Base-by-base conservation (phyloP, 257 asterid genomes). In the Ophiorrhiza pumila region DNA sequence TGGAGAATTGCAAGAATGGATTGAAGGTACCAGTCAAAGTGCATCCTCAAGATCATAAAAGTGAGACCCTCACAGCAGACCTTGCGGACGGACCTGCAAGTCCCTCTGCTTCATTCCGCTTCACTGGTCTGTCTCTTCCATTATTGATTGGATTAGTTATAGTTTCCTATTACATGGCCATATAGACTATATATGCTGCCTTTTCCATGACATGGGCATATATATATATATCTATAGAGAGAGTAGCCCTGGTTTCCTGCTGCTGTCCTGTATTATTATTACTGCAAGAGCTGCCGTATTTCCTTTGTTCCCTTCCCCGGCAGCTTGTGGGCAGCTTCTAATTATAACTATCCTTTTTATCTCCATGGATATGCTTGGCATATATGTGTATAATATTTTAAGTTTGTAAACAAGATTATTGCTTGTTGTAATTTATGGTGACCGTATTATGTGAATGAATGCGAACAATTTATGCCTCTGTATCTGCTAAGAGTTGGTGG, bases 11-110 rank as follows among this genome's bases (percentile, higher is more conserved):
- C 87, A 79, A 76, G 4, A 83, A 82, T 32, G 98, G 98, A 13
- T 79, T 88, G 47, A 92, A 85, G 84, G 73, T 92, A 7, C 91
- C 87, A 1, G 85, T 92, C 1, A 41, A 76, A 7, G 87, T 92
- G 25, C 72, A 73, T 34, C 83, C 90, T 20, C 20, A 4, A 46
- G 23, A 25, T 42, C 18, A 0, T 25, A 31, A 23, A 8, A 69
- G 22, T 4, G 64, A 59, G 42, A 72, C 42, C 18, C 65, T 42
- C 1, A 34, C 76, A 7, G 4, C 66, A 23, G 39, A 0, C 32
- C 65, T 46, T 6, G 59, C 70, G 14, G 77, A 29, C 31, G 64
- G 65, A 3, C 80, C 75, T 7, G 34, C 64, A 15, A 9, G 39
- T 1, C 80, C 80, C 15, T 61, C 80, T 15, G 46, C 52, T 11